Base-by-base conservation (phyloP, 352 stramenopile genomes). In the Pythium grandisporangium region DNA sequence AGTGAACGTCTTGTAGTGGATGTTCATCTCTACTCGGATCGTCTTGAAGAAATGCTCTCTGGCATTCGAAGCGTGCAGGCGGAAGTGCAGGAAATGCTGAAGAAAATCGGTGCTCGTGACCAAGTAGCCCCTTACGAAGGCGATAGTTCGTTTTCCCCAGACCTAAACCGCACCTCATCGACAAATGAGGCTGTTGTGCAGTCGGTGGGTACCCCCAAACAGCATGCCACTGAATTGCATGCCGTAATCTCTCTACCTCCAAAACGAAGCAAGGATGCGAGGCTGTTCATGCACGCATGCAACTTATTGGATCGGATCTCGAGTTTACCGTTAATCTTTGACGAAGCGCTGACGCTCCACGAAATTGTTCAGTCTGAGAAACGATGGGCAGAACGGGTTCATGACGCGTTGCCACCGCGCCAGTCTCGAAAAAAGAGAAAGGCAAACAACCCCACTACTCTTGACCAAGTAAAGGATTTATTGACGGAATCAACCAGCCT, bases 351-450 rank as follows among this genome's bases (percentile, higher is more conserved):
- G 3, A 53, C 48, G 36, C 59, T 94, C 2, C 65, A 73, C 10
- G 60, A 45, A 8, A 64, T 85, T 17, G 55, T 94, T 33, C 51
- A 74, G 26, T 34, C 42, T 20, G 77, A 90, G 23, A 80, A 71
- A 27, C 44, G 60, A 4, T 94, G 81, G 81, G 53, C 74, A 14
- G 56, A 79, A 23, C 63, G 75, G 20, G 81, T 93, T 33, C 67
- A 65, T 16, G 72, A 86, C 21, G 77, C 75, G 8, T 66, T 92
- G 12, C 79, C 79, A 16, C 75, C 76, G 20, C 68, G 79, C 2
- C 79, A 90, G 39, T 92, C 79, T 6, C 58, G 79, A 6, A 92
- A 92, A 36, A 90, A 86, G 21, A 71, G 79, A 5, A 55, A 84
- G 43, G 51, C 61, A 2, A 87, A 84, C 37, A 51, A 85, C 13